phyloP scores from a whole-genome alignment of 495 filamentous ascomycete genomes.

The Pyrenopolyporus hunteri region DNA sequence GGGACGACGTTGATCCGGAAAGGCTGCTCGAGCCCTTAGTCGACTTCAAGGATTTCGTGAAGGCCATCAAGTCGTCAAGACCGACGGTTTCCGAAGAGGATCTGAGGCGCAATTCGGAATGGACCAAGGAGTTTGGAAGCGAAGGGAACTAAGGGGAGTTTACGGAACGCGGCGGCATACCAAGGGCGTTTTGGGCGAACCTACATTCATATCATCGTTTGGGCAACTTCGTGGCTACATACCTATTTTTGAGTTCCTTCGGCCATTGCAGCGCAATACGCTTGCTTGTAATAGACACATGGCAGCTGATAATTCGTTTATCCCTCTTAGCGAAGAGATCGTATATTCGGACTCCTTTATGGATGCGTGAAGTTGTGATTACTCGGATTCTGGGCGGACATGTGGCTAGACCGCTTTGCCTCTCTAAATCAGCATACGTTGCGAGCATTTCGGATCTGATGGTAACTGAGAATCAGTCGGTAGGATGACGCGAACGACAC shows the following conservation, averaged over 20 bases:
- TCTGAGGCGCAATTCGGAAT: conserved; percentile 82
- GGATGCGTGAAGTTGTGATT: background rate
- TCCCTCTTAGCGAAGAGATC: background rate
- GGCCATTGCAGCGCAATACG: conserved; percentile 12
- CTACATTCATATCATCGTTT: conserved; percentile 9
- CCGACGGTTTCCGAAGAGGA: conserved; percentile 90
- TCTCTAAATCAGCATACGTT: no score
- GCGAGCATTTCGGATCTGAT: no score
- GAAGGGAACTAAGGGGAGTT: conserved; percentile 66
- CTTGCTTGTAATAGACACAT: conserved; percentile 13
- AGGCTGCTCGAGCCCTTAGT: conserved; percentile 84
- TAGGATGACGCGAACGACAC: no score
- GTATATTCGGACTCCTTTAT: background rate
- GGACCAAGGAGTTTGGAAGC: conserved; percentile 96
- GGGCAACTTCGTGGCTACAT: conserved; percentile 10
- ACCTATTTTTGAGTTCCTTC: conserved; percentile 8
- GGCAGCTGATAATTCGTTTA: conserved; percentile 1
- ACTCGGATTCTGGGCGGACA: background rate
- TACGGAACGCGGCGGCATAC: conserved; percentile 36
- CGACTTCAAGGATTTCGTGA: conserved; percentile 89
- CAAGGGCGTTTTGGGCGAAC: conserved; percentile 41
- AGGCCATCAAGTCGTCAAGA: conserved; percentile 82
- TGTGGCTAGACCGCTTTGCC: background rate
- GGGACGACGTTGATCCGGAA: conserved; percentile 85
- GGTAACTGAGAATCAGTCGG: no score